Evolutionary conservation across 192 early-diverging fungal genomes (phyloP).

Genomic region (Coemansia furcata): DNA sequence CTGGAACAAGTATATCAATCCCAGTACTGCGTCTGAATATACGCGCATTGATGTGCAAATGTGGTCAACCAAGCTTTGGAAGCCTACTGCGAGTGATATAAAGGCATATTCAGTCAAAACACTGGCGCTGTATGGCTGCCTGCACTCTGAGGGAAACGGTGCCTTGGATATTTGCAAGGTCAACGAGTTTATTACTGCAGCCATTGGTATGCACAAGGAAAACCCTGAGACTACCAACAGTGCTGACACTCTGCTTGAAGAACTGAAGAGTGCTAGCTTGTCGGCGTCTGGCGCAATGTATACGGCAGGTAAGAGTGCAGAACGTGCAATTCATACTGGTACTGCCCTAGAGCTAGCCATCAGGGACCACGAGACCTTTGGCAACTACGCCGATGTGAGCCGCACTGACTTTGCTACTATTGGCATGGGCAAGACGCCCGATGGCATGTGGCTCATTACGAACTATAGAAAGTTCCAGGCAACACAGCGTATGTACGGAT

Average conservation of each 20-base stretch:
- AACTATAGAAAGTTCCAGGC: constrained; percentile 14
- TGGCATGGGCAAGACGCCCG: constrained; percentile 4
- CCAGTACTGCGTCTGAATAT: constrained; percentile 17
- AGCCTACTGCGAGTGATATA: constrained; percentile 6
- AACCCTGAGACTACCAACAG: too few species aligned
- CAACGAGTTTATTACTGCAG: background rate
- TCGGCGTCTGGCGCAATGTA: background rate
- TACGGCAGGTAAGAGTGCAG: background rate
- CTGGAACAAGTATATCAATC: constrained; percentile 39
- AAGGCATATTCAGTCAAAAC: constrained; percentile 1
- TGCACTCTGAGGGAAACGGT: constrained; percentile 6
- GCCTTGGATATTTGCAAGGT: constrained; percentile 1
- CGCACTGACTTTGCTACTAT: background rate
- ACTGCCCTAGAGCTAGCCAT: constrained; percentile 13
- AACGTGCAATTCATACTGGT: background rate
- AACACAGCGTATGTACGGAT: background rate
- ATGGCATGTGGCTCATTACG: constrained; percentile 3
- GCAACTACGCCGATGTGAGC: background rate
- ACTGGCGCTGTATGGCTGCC: constrained; percentile 13
- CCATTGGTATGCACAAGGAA: too few species aligned
- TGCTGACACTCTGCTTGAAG: too few species aligned
- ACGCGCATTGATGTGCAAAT: constrained; percentile 28
- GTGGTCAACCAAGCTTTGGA: constrained; percentile 16
- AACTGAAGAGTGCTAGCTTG: background rate
- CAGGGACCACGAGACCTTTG: background rate